Conservation (phyloP, 2,329 filamentous ascomycete species). For the Xylariaceae sp. region DNA sequence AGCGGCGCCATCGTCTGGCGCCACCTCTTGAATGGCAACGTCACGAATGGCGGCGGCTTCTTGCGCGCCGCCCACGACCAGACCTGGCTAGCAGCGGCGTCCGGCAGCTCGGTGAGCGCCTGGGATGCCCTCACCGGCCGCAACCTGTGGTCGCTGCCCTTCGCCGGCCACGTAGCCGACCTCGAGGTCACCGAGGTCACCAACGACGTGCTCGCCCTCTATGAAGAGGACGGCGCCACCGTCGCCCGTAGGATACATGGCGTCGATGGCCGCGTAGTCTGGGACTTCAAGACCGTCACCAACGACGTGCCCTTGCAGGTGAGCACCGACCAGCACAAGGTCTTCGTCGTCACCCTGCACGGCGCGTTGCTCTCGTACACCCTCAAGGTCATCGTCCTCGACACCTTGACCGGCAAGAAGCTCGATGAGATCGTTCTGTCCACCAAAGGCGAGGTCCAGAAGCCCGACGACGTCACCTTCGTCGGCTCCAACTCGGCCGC, state of each 20-base stretch:
- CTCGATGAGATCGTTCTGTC: constrained; percentile 67
- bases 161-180: constrained; percentile 59
- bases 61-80: constrained; percentile 75
- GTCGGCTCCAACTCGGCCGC: constrained; percentile 73
- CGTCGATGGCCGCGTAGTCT: constrained; percentile 66
- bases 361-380: constrained; percentile 65
- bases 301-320: constrained; percentile 71
- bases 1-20: constrained; percentile 85
- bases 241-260: constrained; percentile 70
- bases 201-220: constrained; percentile 71
- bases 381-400: constrained; percentile 70
- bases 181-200: constrained; percentile 74
- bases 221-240: constrained; percentile 52
- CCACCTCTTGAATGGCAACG: constrained; percentile 60
- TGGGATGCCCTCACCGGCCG: constrained; percentile 84
- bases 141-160: constrained; percentile 67
- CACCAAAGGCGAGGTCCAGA: constrained; percentile 69
- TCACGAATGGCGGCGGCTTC: constrained; percentile 45
- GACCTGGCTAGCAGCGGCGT: constrained; percentile 70
- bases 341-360: constrained; percentile 77
- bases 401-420: constrained; percentile 68
- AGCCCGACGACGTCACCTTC: constrained; percentile 62
- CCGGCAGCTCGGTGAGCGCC: constrained; percentile 65
- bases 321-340: constrained; percentile 63
- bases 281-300: constrained; percentile 69